phyloP scores from a whole-genome alignment of 345 rosid species.

The Draba incana region DNA sequence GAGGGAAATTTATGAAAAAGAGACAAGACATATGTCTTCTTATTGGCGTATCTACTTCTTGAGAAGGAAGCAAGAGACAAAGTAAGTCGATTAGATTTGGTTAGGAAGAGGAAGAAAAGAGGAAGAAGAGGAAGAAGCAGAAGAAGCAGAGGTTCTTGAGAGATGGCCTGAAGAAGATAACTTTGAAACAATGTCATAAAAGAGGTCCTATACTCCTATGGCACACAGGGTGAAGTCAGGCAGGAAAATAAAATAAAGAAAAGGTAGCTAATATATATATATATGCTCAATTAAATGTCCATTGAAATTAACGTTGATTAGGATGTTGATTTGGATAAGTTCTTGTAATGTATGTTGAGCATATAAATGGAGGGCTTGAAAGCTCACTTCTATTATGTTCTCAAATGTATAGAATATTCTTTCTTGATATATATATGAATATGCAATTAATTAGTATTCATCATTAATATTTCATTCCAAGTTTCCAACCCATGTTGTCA shows the following conservation, averaged over 20 bases:
- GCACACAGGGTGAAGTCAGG: slow-evolving; percentile 51
- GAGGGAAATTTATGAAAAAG: slow-evolving; percentile 1
- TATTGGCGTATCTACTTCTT: slow-evolving; percentile 35
- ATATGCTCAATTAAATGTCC: not conserved
- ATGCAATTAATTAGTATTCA: not conserved
- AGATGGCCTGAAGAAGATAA: slow-evolving; percentile 43
- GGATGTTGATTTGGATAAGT: slow-evolving; percentile 12
- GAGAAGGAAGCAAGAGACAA: slow-evolving; percentile 29
- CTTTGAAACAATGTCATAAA: slow-evolving; percentile 31
- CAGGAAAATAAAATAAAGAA: slow-evolving; percentile 11
- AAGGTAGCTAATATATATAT: slow-evolving; percentile 27
- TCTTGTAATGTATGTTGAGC: slow-evolving; percentile 22
- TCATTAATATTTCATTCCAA: not conserved
- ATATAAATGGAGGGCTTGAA: slow-evolving; percentile 15
- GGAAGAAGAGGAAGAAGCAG: slow-evolving; percentile 32
- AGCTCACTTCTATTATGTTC: slow-evolving; percentile 28
- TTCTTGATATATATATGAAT: not conserved
- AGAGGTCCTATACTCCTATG: slow-evolving; percentile 26
- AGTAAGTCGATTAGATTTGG: slow-evolving; percentile 24
- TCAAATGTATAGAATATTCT: not conserved
- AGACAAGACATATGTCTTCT: slow-evolving; percentile 33
- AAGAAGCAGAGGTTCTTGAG: slow-evolving; percentile 29
- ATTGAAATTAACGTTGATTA: slow-evolving; percentile 5
- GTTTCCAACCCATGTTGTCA: not conserved
- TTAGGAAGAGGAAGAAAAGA: slow-evolving; percentile 30